Evolutionary conservation across 139 green algal genomes (phyloP), one percentile per base, ranked within the genome.

Genomic region (Closterium sp.): DNA sequence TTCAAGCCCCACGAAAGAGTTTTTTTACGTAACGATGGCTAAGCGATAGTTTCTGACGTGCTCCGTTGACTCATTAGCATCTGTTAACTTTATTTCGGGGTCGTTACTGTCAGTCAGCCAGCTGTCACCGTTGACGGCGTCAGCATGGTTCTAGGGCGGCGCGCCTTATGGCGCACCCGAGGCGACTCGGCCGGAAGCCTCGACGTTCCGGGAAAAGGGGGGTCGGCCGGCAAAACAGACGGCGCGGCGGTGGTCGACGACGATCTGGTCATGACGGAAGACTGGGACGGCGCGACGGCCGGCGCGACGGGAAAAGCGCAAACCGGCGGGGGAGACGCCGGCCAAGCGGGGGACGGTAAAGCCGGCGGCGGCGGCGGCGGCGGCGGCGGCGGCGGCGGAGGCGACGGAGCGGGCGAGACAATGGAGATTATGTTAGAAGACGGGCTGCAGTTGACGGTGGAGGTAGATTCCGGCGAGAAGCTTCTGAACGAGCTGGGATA

Each of bases 401-500:
- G 50, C 50, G 50, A 22, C 50, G 50, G 50, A 24, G 50, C 17
- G 50, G 50, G 50, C 50, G 50, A 73, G 50, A 73, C 50, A 22
- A 73, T 73, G 50, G 50, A 73, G 50, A 73, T 73, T 73, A 73
- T 73, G 50, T 22, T 73, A 11, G 50, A 73, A 22, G 50, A 73
- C 50, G 50, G 50, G 50, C 50, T 73, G 50, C 50, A 73, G 50
- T 22, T 73, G 9, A 73, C 28, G 88, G n/a, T 85, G 29, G 88
- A 30, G 88, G 9, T 91, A 6, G 90, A 92, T 5, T 89, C 90
- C 1, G 90, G 90, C 4, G 90, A 92, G 90, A 92, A 90, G 70
- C 90, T 73, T 10, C 70, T 92, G 7, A 92, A 92, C 70, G 90
- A 92, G 70, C 70, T 92, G n/a, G 90, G 90, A 4, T 92, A 92